Evolutionary conservation across 2,329 filamentous ascomycete species (phyloP), one percentile per base, ranked within the genome.

Genomic region (Sporothrix protearum): DNA sequence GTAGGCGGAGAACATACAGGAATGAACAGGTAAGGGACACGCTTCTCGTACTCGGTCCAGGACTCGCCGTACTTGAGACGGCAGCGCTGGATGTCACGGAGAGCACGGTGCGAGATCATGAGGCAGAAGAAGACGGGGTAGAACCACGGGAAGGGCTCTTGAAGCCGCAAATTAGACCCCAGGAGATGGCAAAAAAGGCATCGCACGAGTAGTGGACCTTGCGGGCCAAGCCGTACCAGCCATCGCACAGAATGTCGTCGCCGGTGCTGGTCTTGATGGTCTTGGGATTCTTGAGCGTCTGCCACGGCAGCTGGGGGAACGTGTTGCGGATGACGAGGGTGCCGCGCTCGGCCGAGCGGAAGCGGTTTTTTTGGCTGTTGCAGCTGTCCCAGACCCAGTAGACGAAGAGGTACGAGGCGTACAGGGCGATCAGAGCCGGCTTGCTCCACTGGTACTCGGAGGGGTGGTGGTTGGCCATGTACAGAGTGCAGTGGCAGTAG

Each of bases 331-430:
- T 81, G 47, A 89, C 80, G 66, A 85, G 78, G 12, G 86, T 88
- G 73, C 91, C 91, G 69, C 88, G 85, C 81, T 93, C 90, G 78
- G 87, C 83, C 74, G 90, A 86, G 71, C 92, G 88, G 85, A 93
- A 96, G 75, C 90, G 88, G 82, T 94, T 94, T 86, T 95, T 95
- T 80, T 96, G 92, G 78, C 88, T 90, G 83, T 94, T 94, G 79
- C 87, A 88, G 19, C 91, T 93, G 79, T 94, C 92, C 91, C 92
- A 94, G 72, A 94, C 85, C 89, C 91, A 95, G 84, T 94, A 94
- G 71, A 91, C 87, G 78, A 92, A 90, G 28, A 93, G 81, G 79
- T 94, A 94, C 4, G 84, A 83, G 42, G 83, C 78, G 78, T 87
- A 93, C 57, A 93, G 83, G 64, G 83, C 80, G 30, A 80, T 82